Evolutionary conservation across 2,329 filamentous ascomycete genomes (phyloP).

Genomic region (Nigrograna mackinnonii): DNA sequence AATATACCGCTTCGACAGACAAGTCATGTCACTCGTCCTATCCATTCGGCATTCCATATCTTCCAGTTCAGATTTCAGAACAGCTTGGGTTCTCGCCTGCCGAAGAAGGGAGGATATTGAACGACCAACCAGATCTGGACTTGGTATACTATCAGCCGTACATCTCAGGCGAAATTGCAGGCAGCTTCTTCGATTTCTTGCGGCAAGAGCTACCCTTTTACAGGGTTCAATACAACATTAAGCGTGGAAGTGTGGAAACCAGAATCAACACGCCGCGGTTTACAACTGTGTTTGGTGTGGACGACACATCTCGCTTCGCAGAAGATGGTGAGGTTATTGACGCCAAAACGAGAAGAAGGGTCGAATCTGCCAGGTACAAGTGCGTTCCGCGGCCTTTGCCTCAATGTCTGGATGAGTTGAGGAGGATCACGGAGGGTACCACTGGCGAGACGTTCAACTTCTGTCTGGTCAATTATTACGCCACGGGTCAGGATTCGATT

Average conservation of each 20-base stretch:
- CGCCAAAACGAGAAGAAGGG: constrained; percentile 44
- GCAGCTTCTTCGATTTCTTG: constrained; percentile 70
- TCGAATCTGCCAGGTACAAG: constrained; percentile 55
- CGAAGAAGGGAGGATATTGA: constrained; percentile 59
- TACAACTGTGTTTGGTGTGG: constrained; percentile 64
- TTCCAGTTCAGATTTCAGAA: constrained; percentile 49
- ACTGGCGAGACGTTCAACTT: constrained; percentile 76
- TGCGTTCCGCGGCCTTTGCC: constrained; percentile 72
- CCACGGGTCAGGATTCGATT: constrained; percentile 75
- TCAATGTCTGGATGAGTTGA: constrained; percentile 67
- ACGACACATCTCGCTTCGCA: constrained; percentile 66
- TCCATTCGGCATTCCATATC: constrained; percentile 54
- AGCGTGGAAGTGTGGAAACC: constrained; percentile 64
- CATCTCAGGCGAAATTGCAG: constrained; percentile 60
- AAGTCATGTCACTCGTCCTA: constrained; percentile 54
- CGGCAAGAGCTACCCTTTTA: constrained; percentile 75
- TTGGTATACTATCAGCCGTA: constrained; percentile 78
- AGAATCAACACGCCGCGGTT: constrained; percentile 66
- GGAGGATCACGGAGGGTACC: constrained; percentile 64
- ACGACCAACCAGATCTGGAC: constrained; percentile 71
- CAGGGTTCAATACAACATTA: constrained; percentile 73
- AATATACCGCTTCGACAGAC: constrained; percentile 28
- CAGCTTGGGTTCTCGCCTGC: constrained; percentile 52
- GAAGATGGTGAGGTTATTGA: constrained; percentile 42
- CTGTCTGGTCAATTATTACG: constrained; percentile 82